Percentiles rank a stretch among this genome's conserved stretches.
Conservation (phyloP, 148 eudicot genomes). For the Talinum fruticosum region DNA sequence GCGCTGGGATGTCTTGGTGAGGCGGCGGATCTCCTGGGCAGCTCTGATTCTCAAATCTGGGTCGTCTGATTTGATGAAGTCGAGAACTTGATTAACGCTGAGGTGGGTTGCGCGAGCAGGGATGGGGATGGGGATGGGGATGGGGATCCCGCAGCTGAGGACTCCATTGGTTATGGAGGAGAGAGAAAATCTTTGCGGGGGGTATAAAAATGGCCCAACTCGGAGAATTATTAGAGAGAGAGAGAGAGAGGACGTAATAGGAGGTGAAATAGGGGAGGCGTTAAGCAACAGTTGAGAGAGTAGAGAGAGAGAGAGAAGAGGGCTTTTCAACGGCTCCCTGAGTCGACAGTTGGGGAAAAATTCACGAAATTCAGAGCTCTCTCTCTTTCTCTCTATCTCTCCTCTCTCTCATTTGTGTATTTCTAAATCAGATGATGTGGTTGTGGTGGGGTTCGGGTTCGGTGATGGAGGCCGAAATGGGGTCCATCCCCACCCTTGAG, state of each 20-base stretch:
- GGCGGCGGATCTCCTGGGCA: constrained; percentile 86
- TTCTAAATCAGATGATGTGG: not conserved
- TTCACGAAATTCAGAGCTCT: not conserved
- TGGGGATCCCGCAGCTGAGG: too few relatives aligned
- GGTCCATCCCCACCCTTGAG: not conserved
- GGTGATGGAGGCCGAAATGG: not conserved
- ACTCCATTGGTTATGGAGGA: not conserved
- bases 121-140: too few relatives aligned
- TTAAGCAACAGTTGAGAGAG: constrained; percentile 27
- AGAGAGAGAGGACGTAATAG: constrained; percentile 23
- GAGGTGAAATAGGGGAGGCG: constrained; percentile 20
- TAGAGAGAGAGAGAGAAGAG: not conserved
- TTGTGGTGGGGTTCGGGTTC: not conserved
- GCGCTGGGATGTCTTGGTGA: constrained; percentile 91
- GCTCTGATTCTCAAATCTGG: constrained; percentile 40
- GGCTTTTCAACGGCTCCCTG: constrained; percentile 29
- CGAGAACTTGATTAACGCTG: constrained; percentile 43
- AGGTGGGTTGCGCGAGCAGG: constrained; percentile 27
- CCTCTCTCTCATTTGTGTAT: not conserved
- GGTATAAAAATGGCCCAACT: not conserved
- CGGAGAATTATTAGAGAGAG: not conserved
- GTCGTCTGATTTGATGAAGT: constrained; percentile 56
- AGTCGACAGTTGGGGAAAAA: constrained; percentile 25
- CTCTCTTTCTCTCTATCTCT: too few relatives aligned
- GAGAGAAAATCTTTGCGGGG: not conserved